Percentiles rank a stretch among this genome's conserved stretches.
phyloP scores from a whole-genome alignment of 768 basidiomycete genomes.

The Leccinum disarticulatum region DNA sequence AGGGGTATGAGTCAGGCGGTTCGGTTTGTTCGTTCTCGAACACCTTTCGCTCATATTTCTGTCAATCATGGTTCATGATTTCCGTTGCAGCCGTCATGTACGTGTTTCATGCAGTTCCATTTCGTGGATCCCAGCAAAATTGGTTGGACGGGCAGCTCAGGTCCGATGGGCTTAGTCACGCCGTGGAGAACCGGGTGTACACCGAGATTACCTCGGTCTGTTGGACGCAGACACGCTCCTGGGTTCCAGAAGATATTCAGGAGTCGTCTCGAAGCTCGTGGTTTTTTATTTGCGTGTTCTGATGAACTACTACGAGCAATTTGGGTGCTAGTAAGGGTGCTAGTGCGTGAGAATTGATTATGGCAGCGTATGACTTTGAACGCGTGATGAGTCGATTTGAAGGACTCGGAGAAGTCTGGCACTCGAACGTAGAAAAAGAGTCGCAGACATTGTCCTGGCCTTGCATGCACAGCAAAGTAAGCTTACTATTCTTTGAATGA shows the following conservation, averaged over 20 bases:
- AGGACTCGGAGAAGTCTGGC: too few species aligned
- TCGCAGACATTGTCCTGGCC: background rate
- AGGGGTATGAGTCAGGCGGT: conserved; percentile 1
- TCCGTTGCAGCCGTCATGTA: conserved; percentile 10
- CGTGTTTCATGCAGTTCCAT: conserved; percentile 18
- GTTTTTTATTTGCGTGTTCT: conserved; percentile 1
- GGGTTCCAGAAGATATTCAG: conserved; percentile 27
- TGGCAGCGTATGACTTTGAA: too few species aligned
- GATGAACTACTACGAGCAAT: too few species aligned
- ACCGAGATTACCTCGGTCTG: conserved; percentile 23
- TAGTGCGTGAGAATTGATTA: too few species aligned
- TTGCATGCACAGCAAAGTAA: background rate
- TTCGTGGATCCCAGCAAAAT: conserved; percentile 18
- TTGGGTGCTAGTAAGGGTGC: too few species aligned
- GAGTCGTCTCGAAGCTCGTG: conserved; percentile 15
- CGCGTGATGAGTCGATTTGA: too few species aligned
- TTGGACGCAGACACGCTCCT: conserved; percentile 26
- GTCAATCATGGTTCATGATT: background rate
- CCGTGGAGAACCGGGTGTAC: conserved; percentile 12
- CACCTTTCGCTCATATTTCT: background rate
- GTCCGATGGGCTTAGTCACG: conserved; percentile 11
- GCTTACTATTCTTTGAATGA: background rate
- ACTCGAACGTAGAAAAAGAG: background rate
- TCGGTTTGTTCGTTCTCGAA: conserved; percentile 20
- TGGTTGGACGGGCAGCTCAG: conserved; percentile 23